phyloP scores from a whole-genome alignment of 75 land plant genomes.

The Cryptomeria japonica region DNA sequence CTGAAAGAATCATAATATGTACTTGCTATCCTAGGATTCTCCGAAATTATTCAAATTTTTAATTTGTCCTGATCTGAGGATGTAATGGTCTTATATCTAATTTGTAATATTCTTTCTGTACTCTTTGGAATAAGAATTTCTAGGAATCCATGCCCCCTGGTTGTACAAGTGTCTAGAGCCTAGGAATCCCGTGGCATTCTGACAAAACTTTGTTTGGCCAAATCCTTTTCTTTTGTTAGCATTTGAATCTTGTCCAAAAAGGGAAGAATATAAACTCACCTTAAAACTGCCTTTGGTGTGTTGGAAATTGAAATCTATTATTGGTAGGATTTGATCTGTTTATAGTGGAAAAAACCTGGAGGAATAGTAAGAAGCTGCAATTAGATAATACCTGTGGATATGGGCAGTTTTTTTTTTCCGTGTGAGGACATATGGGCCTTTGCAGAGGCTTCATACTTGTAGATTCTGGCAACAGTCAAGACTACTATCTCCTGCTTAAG shows the following conservation, averaged over 20 bases:
- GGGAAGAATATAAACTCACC: neutral
- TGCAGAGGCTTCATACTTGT: neutral
- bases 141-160: neutral
- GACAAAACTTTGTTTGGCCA: neutral
- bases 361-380: neutral
- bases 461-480: neutral
- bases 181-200: neutral
- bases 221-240: neutral
- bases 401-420: neutral
- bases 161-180: neutral
- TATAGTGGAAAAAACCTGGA: neutral
- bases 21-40: neutral
- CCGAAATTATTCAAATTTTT: neutral
- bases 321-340: neutral
- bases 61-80: neutral
- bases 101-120: neutral
- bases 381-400: neutral
- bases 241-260: neutral
- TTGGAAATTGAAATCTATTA: neutral
- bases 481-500: neutral
- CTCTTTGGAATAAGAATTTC: neutral
- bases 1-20: neutral
- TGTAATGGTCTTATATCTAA: neutral
- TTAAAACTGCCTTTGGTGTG: neutral
- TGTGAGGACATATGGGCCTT: neutral